Percentiles rank a stretch among this genome's conserved stretches.
Evolutionary conservation across 257 asterid genomes (phyloP).

Genomic region (Primulina eburnea): DNA sequence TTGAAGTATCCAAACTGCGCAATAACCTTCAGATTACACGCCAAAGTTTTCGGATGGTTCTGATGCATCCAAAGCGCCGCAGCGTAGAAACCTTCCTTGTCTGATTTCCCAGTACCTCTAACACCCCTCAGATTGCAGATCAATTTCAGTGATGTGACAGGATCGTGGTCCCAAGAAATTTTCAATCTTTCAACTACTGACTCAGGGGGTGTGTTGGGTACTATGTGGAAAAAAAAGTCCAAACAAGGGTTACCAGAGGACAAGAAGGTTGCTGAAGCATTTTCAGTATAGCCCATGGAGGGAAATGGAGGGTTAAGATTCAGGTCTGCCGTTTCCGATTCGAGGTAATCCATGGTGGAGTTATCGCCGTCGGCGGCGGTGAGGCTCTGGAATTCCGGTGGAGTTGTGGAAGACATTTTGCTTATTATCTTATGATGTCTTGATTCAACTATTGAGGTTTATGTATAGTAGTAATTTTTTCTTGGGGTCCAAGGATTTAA

Average conservation of each 20-base stretch:
- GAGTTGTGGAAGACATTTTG: not conserved
- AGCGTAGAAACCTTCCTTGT: slow-evolving; percentile 38
- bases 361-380: not conserved
- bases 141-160: slow-evolving; percentile 33
- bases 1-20: slow-evolving; percentile 44
- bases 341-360: not conserved
- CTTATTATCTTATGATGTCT: too few relatives aligned
- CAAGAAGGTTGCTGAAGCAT: slow-evolving; percentile 32
- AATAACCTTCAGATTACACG: slow-evolving; percentile 25
- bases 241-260: slow-evolving; percentile 38
- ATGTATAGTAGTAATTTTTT: not conserved
- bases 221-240: slow-evolving; percentile 47
- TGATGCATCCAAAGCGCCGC: slow-evolving; percentile 39
- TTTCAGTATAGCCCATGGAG: slow-evolving; percentile 33
- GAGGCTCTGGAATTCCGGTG: not conserved
- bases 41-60: slow-evolving; percentile 41
- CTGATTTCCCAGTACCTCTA: slow-evolving; percentile 48
- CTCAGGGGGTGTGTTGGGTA: slow-evolving; percentile 29
- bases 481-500: not conserved
- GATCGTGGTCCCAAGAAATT: slow-evolving; percentile 32
- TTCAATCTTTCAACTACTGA: slow-evolving; percentile 24
- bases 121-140: slow-evolving; percentile 41
- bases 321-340: not conserved
- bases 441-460: not conserved
- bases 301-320: not conserved